Evolutionary conservation across 495 filamentous ascomycete species (phyloP).

Genomic region (Daldinia concentrica): DNA sequence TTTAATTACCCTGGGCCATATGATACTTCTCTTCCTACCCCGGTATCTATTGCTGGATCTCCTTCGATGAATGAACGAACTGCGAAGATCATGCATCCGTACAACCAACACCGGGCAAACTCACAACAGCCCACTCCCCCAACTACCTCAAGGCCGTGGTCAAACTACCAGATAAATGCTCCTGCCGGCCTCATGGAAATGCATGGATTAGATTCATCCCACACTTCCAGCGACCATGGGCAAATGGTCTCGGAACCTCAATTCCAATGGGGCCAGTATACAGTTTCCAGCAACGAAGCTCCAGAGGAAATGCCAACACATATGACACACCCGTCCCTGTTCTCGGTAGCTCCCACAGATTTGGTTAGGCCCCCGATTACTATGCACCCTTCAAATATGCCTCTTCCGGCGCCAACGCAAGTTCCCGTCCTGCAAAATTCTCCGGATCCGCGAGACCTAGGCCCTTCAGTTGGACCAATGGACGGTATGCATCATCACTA

Average conservation of each 20-base stretch:
- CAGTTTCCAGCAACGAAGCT: constrained; percentile 40
- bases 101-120: constrained; percentile 46
- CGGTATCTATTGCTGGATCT: constrained; percentile 55
- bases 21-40: constrained; percentile 58
- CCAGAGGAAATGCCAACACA: constrained; percentile 34
- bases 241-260: constrained; percentile 40
- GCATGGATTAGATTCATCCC: constrained; percentile 40
- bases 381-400: constrained; percentile 33
- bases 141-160: constrained; percentile 53
- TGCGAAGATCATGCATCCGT: constrained; percentile 49
- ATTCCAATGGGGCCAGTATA: constrained; percentile 44
- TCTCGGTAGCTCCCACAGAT: constrained; percentile 35
- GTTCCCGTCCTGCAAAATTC: constrained; percentile 36
- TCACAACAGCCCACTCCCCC: constrained; percentile 57
- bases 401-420: constrained; percentile 35
- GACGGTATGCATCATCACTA: constrained; percentile 39
- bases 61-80: constrained; percentile 54
- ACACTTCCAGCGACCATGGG: constrained; percentile 40
- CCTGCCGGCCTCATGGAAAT: constrained; percentile 47
- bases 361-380: constrained; percentile 34
- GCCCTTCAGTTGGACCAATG: constrained; percentile 31
- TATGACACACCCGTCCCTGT: constrained; percentile 37
- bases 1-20: constrained; percentile 54
- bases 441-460: constrained; percentile 36
- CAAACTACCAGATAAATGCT: constrained; percentile 47